phyloP scores from a whole-genome alignment of 768 basidiomycete species.

The Termitomyces eurrhizus region DNA sequence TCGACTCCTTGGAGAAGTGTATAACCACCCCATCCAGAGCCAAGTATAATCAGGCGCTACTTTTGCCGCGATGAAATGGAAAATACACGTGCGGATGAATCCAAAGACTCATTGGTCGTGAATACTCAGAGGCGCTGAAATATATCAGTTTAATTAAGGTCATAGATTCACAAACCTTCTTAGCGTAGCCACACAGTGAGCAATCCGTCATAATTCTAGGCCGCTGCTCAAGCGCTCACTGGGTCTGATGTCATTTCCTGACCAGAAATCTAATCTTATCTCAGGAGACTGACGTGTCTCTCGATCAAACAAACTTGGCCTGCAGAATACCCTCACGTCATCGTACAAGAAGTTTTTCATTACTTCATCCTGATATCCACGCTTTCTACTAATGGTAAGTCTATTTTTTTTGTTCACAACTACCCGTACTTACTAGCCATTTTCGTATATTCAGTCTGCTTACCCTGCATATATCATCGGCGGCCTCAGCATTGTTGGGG shows the following conservation, averaged over 20 bases:
- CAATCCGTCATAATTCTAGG: background rate
- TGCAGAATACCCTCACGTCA: background rate
- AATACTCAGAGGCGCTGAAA: background rate
- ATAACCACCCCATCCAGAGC: constrained; percentile 80
- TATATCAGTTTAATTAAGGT: background rate
- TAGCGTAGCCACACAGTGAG: background rate
- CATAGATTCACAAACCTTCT: constrained; percentile 8
- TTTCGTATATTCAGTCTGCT: constrained; percentile 51
- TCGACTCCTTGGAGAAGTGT: constrained; percentile 62
- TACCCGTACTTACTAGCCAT: background rate
- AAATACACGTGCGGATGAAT: background rate
- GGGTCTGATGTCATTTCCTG: background rate
- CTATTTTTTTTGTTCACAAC: background rate
- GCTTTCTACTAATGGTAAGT: background rate
- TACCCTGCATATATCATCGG: constrained; percentile 80
- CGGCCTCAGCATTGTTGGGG: constrained; percentile 71
- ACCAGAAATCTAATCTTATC: constrained; percentile 5
- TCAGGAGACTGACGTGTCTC: background rate
- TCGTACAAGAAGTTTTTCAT: background rate
- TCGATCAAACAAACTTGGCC: background rate
- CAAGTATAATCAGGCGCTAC: constrained; percentile 60
- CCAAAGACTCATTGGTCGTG: background rate
- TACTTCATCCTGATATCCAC: background rate
- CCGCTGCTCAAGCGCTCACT: too few species aligned
- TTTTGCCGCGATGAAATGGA: constrained; percentile 18